Evolutionary conservation across 2,329 filamentous ascomycete species (phyloP), one percentile per base, ranked within the genome.

Genomic region (Aspergillus sp.): DNA sequence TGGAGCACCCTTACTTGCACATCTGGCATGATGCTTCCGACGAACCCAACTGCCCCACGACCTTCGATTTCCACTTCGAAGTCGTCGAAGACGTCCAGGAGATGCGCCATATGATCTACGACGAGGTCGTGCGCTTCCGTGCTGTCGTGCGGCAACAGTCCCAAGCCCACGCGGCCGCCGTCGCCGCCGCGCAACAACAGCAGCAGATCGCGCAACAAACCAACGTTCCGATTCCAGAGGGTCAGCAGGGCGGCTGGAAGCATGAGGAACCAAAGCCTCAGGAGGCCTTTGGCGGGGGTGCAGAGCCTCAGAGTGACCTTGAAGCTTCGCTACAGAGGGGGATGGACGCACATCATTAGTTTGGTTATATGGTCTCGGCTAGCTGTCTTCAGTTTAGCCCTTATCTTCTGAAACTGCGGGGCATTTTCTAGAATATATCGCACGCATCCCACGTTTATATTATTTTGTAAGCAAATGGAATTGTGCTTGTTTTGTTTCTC

Each of bases 21-120:
- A 96, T 98, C 73, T 97, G 93, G 93, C 93, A 98, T 73, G 93
- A 98, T 60, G 87, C 90, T 44, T 90, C 86, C 3, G 93, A 98
- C 70, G 93, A 98, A 74, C 93, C 93, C 19, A 81, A 84, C 54
- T 97, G 91, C 73, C 90, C 90, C 0, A 87, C 85, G 10, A 90
- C 88, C 12, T 98, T 98, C 72, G 90, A 98, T 75, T 98, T 98
- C 74, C 86, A 91, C 66, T 98, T 98, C 63, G 93, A 98, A 68
- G 83, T 95, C n/a, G 82, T 96, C 35, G 91, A 98, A 45, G 93
- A 97, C 40, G 89, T 98, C 19, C 79, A 77, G 26, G 87, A 96
- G 58, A 97, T 98, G 90, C 87, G 93, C 65, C 83, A 84, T 70
- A 94, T 96, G 88, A 98, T 98, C 55, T 76, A 96, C 49, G 85